A percentile compares a stretch with the other conserved stretches of the same genome.
These are phyloP conservation scores for Aurantiochytrium sp. DNA, from an alignment of 108 stramenopile genomes.

Conservation along the genomic window DNA sequence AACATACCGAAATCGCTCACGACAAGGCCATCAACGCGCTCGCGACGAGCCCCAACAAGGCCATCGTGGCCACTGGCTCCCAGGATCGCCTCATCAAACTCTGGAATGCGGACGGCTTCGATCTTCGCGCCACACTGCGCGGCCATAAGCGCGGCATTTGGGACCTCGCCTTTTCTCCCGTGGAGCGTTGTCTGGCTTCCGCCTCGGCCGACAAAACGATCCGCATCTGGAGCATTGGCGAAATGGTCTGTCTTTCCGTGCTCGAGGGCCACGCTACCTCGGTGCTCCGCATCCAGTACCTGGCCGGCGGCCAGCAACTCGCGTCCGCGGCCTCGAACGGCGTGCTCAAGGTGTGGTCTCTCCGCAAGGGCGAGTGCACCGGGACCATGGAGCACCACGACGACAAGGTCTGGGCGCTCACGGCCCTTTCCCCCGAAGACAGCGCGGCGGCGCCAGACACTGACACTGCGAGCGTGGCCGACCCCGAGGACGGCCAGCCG, in stretches of 20 bases:
- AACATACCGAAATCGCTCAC: conserved; percentile 48
- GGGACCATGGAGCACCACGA: conserved; percentile 80
- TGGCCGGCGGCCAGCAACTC: conserved; percentile 71
- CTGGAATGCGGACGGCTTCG: conserved; percentile 75
- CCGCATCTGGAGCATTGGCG: conserved; percentile 83
- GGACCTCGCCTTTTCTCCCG: conserved; percentile 86
- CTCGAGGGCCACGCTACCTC: conserved; percentile 88
- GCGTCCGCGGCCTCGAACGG: conserved; percentile 87
- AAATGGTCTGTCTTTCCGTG: conserved; percentile 80
- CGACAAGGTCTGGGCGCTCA: conserved; percentile 90
- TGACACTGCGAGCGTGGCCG: neutral
- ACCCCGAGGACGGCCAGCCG: neutral
- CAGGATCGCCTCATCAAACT: conserved; percentile 89
- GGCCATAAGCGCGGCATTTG: conserved; percentile 94
- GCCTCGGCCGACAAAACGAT: conserved; percentile 85
- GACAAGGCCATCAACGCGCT: conserved; percentile 89
- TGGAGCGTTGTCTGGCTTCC: conserved; percentile 85
- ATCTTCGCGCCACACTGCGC: conserved; percentile 71
- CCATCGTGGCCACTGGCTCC: conserved; percentile 84
- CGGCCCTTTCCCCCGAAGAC: conserved; percentile 42
- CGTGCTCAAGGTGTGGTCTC: conserved; percentile 86
- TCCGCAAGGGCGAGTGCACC: conserved; percentile 87
- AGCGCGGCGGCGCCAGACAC: neutral
- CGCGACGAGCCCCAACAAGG: conserved; percentile 88
- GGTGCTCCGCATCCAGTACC: conserved; percentile 75